A percentile compares a stretch with the other conserved stretches of the same genome.
phyloP scores from a whole-genome alignment of 331 rosid species.

The Pyrus hybrid region DNA sequence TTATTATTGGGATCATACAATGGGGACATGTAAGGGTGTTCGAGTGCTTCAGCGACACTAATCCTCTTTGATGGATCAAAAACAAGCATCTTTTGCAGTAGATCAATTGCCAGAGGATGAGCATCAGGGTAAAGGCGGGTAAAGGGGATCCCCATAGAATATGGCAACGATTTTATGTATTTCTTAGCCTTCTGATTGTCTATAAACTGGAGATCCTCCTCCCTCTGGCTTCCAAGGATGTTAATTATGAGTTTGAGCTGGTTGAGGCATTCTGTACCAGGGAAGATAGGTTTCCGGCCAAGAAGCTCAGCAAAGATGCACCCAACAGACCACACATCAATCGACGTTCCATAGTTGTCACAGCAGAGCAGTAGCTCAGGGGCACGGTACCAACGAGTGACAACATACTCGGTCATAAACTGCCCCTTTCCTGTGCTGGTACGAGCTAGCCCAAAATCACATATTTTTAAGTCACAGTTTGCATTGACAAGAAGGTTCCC shows the following conservation, averaged over 20 bases:
- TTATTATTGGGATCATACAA: conserved; percentile 56
- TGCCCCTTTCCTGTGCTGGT: conserved; percentile 59
- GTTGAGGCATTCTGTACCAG: conserved; percentile 74
- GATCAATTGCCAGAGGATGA: conserved; percentile 70
- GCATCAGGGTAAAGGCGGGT: conserved; percentile 53
- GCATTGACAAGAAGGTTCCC: conserved; percentile 80
- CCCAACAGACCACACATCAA: conserved; percentile 87
- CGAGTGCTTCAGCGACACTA: conserved; percentile 60
- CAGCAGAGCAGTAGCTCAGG: conserved; percentile 87
- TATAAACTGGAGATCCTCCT: conserved; percentile 67
- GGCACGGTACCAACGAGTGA: conserved; percentile 84
- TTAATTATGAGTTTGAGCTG: conserved; percentile 67
- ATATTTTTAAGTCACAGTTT: conserved; percentile 78
- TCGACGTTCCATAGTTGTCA: conserved; percentile 68
- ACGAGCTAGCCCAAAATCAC: conserved; percentile 85
- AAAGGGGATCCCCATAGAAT: conserved; percentile 46
- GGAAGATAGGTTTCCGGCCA: conserved; percentile 69
- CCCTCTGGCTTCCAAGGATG: conserved; percentile 77
- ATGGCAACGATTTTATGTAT: conserved; percentile 48
- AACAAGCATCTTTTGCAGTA: conserved; percentile 70
- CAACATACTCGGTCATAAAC: conserved; percentile 90
- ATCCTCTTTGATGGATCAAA: conserved; percentile 78
- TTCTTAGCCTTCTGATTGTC: conserved; percentile 73
- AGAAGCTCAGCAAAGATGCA: conserved; percentile 85
- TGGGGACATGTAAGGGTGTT: conserved; percentile 77